A percentile compares a stretch with the other conserved stretches of the same genome.
These are phyloP conservation scores for Apophysomyces sp. DNA, from an alignment of 371 early-diverging fungal genomes.

Conservation along the genomic window DNA sequence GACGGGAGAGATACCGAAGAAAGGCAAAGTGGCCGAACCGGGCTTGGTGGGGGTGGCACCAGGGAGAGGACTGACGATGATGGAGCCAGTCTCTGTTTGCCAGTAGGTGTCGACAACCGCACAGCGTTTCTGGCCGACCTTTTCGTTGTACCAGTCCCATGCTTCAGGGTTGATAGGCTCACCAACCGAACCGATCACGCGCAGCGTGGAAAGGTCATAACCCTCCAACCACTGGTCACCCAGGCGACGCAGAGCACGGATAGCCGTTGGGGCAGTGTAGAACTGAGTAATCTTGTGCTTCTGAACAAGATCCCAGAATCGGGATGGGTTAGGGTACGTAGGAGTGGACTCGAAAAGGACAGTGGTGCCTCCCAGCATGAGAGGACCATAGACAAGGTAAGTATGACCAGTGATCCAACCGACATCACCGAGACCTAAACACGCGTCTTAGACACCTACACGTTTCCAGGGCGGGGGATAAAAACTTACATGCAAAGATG, in stretches of 20 bases:
- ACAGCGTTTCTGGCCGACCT: slow-evolving; percentile 84
- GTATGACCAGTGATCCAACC: slow-evolving; percentile 88
- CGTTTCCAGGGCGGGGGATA: too few relatives aligned
- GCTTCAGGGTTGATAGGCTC: slow-evolving; percentile 99
- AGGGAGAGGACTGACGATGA: slow-evolving; percentile 90
- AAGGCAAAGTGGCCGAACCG: slow-evolving; percentile 95
- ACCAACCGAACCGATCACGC: slow-evolving; percentile 96
- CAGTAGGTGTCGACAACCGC: slow-evolving; percentile 98
- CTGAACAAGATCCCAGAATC: slow-evolving; percentile 86
- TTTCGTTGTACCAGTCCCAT: slow-evolving; percentile 96
- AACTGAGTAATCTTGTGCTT: slow-evolving; percentile 94
- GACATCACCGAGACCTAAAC: slow-evolving; percentile 54
- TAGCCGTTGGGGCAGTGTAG: slow-evolving; percentile 99
- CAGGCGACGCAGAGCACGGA: slow-evolving; percentile 87
- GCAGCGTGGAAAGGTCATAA: slow-evolving; percentile 75
- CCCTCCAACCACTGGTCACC: slow-evolving; percentile 81
- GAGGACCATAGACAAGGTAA: slow-evolving; percentile 95
- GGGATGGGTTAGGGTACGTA: slow-evolving; percentile 77
- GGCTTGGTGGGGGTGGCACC: slow-evolving; percentile 88
- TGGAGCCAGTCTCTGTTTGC: slow-evolving; percentile 97
- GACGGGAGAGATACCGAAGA: slow-evolving; percentile 93
- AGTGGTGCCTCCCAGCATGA: slow-evolving; percentile 87
- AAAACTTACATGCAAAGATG: slow-evolving; percentile 74
- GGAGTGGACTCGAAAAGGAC: slow-evolving; percentile 94
- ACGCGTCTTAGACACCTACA: neutral